Evolutionary conservation across 73 alveolate genomes (phyloP).

Genomic region (Tetrahymena malaccensis): DNA sequence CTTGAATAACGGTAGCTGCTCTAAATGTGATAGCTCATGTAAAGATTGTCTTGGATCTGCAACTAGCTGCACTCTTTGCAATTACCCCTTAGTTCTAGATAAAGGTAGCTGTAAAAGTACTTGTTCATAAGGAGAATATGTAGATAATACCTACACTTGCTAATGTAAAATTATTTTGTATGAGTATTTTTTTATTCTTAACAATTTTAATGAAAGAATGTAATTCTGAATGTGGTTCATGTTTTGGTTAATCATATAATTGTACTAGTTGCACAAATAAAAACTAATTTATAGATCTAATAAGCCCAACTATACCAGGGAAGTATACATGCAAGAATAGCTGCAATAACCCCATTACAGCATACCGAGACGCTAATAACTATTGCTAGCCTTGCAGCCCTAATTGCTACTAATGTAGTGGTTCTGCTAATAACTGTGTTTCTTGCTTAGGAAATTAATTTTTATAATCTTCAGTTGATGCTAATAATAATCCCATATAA

Average conservation of each 20-base stretch:
- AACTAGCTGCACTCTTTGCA: background rate
- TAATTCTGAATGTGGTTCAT: background rate
- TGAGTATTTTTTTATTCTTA: background rate
- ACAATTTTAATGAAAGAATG: background rate
- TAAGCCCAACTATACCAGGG: background rate
- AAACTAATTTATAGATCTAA: background rate
- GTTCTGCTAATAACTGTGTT: background rate
- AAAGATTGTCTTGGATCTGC: background rate
- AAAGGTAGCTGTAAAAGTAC: background rate
- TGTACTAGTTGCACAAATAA: background rate
- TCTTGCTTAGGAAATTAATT: background rate
- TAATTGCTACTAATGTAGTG: background rate
- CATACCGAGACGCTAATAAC: background rate
- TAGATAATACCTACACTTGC: background rate
- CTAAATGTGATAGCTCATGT: background rate
- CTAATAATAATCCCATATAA: background rate
- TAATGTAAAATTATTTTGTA: background rate
- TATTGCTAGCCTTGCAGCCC: background rate
- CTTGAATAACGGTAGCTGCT: background rate
- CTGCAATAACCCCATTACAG: background rate
- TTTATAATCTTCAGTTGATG: background rate
- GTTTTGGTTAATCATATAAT: background rate
- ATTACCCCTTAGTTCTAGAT: background rate
- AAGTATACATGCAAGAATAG: background rate
- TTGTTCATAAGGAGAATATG: background rate